A percentile compares a stretch with the other conserved stretches of the same genome.
Conservation (phyloP, 2,329 filamentous ascomycete genomes). For the Ophiosphaerella korrae region DNA sequence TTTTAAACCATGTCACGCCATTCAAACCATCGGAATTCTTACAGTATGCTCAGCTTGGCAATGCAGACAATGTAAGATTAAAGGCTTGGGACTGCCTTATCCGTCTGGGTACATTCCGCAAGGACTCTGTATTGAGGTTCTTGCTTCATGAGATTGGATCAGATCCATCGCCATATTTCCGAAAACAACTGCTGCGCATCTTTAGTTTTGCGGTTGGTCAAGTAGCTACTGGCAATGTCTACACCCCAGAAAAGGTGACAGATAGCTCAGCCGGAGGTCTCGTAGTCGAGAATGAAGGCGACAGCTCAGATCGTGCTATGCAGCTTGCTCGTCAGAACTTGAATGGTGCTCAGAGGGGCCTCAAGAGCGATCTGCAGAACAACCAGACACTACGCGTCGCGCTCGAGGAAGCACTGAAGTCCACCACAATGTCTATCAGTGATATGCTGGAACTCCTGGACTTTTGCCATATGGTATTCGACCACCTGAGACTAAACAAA, state of each 20-base stretch:
- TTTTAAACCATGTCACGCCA: conserved; percentile 58
- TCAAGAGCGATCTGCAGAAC: conserved; percentile 59
- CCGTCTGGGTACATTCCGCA: conserved; percentile 58
- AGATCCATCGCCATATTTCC: conserved; percentile 64
- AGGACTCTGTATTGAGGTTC: conserved; percentile 59
- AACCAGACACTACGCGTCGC: conserved; percentile 58
- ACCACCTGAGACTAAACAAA: conserved; percentile 52
- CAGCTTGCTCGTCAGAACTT: conserved; percentile 62
- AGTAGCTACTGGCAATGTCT: conserved; percentile 62
- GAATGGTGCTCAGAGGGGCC: conserved; percentile 62
- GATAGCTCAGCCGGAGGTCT: conserved; percentile 50
- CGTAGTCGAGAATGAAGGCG: conserved; percentile 63
- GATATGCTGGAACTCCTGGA: conserved; percentile 64
- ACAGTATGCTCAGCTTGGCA: conserved; percentile 64
- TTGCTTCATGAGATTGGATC: conserved; percentile 61
- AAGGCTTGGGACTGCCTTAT: conserved; percentile 64
- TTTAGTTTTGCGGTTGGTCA: conserved; percentile 63
- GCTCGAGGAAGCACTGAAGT: conserved; percentile 62
- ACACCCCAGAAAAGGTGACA: conserved; percentile 32
- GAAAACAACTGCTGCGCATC: conserved; percentile 57
- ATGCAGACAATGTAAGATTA: conserved; percentile 64
- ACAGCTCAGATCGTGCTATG: conserved; percentile 50
- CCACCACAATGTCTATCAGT: conserved; percentile 55
- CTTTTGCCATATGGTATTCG: conserved; percentile 62
- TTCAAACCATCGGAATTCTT: conserved; percentile 62